Percentiles rank a stretch among this genome's conserved stretches.
Conservation (phyloP, 2,329 filamentous ascomycete genomes). For the Alternaria incomplexa region DNA sequence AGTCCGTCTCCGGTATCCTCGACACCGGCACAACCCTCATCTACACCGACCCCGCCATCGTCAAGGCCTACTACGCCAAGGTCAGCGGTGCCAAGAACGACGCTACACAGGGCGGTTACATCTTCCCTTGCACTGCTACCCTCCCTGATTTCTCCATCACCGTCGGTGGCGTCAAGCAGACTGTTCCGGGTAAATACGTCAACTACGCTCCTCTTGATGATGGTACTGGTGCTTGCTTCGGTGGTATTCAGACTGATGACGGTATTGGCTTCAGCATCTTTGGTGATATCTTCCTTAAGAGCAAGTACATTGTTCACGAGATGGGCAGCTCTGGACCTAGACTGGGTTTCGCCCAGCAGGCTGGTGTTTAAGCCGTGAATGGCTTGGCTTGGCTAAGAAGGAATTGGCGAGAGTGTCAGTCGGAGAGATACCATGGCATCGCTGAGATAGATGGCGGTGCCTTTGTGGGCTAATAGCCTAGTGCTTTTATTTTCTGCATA, state of each 20-base stretch:
- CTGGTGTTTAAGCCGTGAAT: constrained; percentile 22
- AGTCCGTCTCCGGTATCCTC: constrained; percentile 63
- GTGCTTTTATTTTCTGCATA: neutral
- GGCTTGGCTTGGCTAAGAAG: too few relatives aligned
- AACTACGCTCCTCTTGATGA: constrained; percentile 57
- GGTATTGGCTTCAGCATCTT: constrained; percentile 71
- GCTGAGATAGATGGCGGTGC: neutral
- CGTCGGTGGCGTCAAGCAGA: constrained; percentile 58
- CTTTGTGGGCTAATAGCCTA: neutral
- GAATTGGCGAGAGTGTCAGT: too few relatives aligned
- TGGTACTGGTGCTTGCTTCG: constrained; percentile 66
- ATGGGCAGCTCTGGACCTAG: constrained; percentile 42
- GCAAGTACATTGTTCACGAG: constrained; percentile 70
- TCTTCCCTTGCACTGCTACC: constrained; percentile 58
- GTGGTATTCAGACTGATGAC: constrained; percentile 71
- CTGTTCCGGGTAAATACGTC: constrained; percentile 61
- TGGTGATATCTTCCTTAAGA: constrained; percentile 81
- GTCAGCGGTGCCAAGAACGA: constrained; percentile 61
- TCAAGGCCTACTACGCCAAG: constrained; percentile 65
- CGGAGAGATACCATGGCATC: neutral
- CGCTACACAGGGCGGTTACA: constrained; percentile 59
- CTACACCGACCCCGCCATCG: constrained; percentile 61
- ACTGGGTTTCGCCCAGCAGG: constrained; percentile 54
- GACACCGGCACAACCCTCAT: constrained; percentile 75
- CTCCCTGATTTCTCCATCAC: constrained; percentile 62